Percentiles rank a stretch among this genome's conserved stretches.
phyloP scores from a whole-genome alignment of 148 eudicot genomes.

The Mesembryanthemum crystallinum region DNA sequence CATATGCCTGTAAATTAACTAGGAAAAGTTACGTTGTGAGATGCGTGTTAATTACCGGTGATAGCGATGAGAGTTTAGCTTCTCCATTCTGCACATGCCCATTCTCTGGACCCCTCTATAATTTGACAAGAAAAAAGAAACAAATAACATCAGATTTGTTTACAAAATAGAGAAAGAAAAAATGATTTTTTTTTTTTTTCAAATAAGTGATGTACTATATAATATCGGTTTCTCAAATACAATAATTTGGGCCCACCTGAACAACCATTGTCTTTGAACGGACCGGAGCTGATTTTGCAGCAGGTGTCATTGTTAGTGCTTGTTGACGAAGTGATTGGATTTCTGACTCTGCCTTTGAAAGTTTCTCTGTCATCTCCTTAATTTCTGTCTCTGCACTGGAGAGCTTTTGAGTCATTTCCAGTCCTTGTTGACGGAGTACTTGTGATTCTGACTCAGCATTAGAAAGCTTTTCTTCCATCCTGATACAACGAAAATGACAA shows the following conservation, averaged over 20 bases:
- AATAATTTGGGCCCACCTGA: conserved; percentile 42
- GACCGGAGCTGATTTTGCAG: conserved; percentile 57
- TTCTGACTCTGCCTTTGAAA: conserved; percentile 86
- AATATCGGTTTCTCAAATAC: conserved; percentile 12
- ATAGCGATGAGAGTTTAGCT: conserved; percentile 35
- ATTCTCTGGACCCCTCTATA: conserved; percentile 82
- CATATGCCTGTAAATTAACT: not conserved
- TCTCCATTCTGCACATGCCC: conserved; percentile 71
- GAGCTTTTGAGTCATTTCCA: conserved; percentile 86
- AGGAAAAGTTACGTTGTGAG: not conserved
- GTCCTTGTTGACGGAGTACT: conserved; percentile 90
- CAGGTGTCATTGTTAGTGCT: conserved; percentile 90
- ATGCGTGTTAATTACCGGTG: conserved; percentile 34
- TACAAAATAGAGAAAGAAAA: not conserved
- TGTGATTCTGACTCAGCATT: conserved; percentile 92
- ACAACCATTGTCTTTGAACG: conserved; percentile 70
- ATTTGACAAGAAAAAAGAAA: conserved; percentile 20
- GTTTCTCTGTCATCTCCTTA: conserved; percentile 52
- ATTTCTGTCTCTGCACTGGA: conserved; percentile 50
- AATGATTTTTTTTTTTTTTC: not conserved
- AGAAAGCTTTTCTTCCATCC: conserved; percentile 92
- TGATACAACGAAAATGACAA: conserved; percentile 27
- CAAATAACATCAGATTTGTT: not conserved
- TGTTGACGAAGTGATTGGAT: conserved; percentile 97
- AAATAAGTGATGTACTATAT: not conserved